Base-by-base conservation (phyloP, 345 rosid genomes). In the Eucalyptus urophylla region DNA sequence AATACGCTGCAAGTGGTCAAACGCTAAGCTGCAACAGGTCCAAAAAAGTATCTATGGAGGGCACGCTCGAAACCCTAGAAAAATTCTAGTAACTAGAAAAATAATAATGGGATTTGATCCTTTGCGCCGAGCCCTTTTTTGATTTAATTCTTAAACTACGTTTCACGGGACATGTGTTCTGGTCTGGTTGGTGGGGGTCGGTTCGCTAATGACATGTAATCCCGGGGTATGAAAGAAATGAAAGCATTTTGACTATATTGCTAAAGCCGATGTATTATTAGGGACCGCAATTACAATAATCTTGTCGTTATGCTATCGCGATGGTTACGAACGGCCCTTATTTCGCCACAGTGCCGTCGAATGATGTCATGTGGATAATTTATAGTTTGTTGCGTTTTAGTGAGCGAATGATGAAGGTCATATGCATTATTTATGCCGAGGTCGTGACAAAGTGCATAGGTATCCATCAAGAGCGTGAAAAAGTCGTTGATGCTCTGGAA, bases 221-320 rank as follows among this genome's bases (percentile, higher is more conserved):
- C 14, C 81, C 24, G 25, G 81, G 2, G 4, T 17, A 33, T 6
- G 56, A 51, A 49, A 13, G n/a, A n/a, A n/a, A n/a, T n/a, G n/a
- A n/a, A n/a, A n/a, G n/a, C n/a, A n/a, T n/a, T n/a, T n/a, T n/a
- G n/a, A n/a, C n/a, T n/a, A n/a, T n/a, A n/a, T n/a, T n/a, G n/a
- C n/a, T n/a, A n/a, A n/a, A n/a, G n/a, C n/a, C n/a, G n/a, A n/a
- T n/a, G n/a, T n/a, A n/a, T n/a, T 11, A 37, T 17, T 19, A 2
- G 81, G 44, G 45, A 37, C 14, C 7, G 45, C 81, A 37, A 4
- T 72, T 37, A 72, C 45, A 6, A 21, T 72, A 37, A 72, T 37
- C 45, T 3, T 11, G 8, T 72, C 5, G 0, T 9, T 3, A 5
- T 10, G 3, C 5, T n/a, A n/a, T n/a, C n/a, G n/a, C n/a, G n/a